A percentile compares a stretch with the other conserved stretches of the same genome.
These are phyloP conservation scores for Jackrogersella multiformis DNA, from an alignment of 495 filamentous ascomycete genomes.

Conservation along the genomic window DNA sequence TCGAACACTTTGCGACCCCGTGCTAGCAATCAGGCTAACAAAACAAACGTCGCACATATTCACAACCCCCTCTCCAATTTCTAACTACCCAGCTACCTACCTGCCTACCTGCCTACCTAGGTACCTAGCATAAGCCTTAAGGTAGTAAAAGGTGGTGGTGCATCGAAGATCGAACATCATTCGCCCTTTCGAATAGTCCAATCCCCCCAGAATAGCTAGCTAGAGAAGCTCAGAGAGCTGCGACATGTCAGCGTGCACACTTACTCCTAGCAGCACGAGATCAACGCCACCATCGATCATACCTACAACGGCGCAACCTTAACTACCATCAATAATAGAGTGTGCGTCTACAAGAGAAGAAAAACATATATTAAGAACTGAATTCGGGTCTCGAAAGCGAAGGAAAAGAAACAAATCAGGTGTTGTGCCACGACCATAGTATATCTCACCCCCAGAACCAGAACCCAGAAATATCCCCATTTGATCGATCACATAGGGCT, in stretches of 20 bases:
- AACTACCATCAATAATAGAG: slow-evolving; percentile 17
- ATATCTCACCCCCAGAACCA: too few relatives aligned
- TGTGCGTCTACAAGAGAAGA: slow-evolving; percentile 1
- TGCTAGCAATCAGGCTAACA: slow-evolving; percentile 21
- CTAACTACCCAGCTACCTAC: too few relatives aligned
- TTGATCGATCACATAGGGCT: slow-evolving; percentile 8
- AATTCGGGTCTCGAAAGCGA: slow-evolving; percentile 1
- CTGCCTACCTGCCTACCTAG: too few relatives aligned
- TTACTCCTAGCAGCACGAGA: slow-evolving; percentile 33
- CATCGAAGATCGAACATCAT: slow-evolving; percentile 26
- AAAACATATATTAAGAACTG: slow-evolving; percentile 3
- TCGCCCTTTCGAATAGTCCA: slow-evolving; percentile 26
- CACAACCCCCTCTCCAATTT: neutral
- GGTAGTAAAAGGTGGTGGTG: neutral
- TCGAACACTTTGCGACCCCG: slow-evolving; percentile 8
- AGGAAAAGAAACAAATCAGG: slow-evolving; percentile 3
- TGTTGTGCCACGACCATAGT: slow-evolving; percentile 6
- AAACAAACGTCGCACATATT: slow-evolving; percentile 13
- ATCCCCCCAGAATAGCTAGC: slow-evolving; percentile 21
- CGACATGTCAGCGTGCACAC: slow-evolving; percentile 40
- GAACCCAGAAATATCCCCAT: slow-evolving; percentile 8
- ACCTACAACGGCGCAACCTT: slow-evolving; percentile 13
- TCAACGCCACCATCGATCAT: slow-evolving; percentile 25
- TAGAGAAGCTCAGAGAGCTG: slow-evolving; percentile 35
- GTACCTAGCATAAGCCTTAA: too few relatives aligned